Evolutionary conservation across 2,329 filamentous ascomycete genomes (phyloP).

Genomic region (Hymenotorrendiella dingleyae): DNA sequence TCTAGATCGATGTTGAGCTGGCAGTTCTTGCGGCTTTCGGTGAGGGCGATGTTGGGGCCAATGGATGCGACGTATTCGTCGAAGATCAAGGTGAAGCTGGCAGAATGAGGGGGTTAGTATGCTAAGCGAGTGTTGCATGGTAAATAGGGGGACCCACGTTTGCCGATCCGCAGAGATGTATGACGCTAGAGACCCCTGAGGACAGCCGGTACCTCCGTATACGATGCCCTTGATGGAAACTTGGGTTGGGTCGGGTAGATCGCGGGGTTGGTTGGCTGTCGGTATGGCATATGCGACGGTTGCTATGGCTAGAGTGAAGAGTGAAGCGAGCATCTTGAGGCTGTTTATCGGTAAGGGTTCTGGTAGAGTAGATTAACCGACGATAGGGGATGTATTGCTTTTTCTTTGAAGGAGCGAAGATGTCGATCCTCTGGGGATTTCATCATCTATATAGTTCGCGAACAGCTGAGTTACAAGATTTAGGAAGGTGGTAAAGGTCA

Average conservation of each 20-base stretch:
- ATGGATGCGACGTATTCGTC: conserved; percentile 19
- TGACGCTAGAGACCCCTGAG: conserved; percentile 14
- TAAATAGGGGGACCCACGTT: conserved; percentile 10
- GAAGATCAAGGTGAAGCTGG: conserved; percentile 21
- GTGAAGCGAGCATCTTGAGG: conserved; percentile 13
- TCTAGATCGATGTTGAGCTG: conserved; percentile 19
- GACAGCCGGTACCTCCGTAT: conserved; percentile 20
- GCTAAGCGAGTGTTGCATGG: not conserved
- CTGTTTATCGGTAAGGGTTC: not conserved
- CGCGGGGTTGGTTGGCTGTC: conserved; percentile 1
- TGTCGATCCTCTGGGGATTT: conserved; percentile 5
- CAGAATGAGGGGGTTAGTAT: too few relatives aligned
- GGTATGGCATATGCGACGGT: conserved; percentile 12
- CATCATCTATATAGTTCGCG: conserved; percentile 14
- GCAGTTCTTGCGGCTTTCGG: conserved; percentile 18
- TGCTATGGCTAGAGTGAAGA: conserved; percentile 12
- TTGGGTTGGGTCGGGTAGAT: conserved; percentile 9
- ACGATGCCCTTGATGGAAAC: conserved; percentile 16
- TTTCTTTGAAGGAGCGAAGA: too few relatives aligned
- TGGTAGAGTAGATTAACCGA: not conserved
- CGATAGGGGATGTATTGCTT: too few relatives aligned
- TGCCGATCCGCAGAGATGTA: conserved; percentile 18
- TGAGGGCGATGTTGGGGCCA: conserved; percentile 11
- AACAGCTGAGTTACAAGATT: conserved; percentile 1
- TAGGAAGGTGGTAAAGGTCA: conserved; percentile 5